Evolutionary conservation across 2,329 filamentous ascomycete genomes (phyloP).

Genomic region (Aspergillaceae sp.): DNA sequence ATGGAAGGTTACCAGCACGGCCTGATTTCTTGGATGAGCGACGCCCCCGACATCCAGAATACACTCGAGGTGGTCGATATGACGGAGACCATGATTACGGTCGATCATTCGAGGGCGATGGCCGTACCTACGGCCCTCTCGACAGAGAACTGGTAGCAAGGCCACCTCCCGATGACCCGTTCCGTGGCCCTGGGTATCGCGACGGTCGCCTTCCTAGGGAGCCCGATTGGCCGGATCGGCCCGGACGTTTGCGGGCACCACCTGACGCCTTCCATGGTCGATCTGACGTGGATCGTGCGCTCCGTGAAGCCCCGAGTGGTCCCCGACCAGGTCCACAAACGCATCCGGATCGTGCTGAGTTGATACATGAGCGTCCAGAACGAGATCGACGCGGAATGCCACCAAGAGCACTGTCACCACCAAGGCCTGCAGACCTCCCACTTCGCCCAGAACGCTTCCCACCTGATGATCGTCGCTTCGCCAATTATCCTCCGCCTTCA

Average conservation of each 20-base stretch:
- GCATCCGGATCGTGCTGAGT: constrained; percentile 26
- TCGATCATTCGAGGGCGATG: constrained; percentile 28
- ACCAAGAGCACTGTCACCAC: constrained; percentile 18
- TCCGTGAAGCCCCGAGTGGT: constrained; percentile 17
- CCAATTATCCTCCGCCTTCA: constrained; percentile 16
- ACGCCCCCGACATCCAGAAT: constrained; percentile 26
- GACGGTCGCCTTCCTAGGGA: constrained; percentile 28
- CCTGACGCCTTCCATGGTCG: constrained; percentile 22
- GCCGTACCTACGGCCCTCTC: constrained; percentile 28
- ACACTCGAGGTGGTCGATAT: constrained; percentile 15
- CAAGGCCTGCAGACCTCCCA: constrained; percentile 19
- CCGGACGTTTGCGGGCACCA: constrained; percentile 24
- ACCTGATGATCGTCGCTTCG: constrained; percentile 27
- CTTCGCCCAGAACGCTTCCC: constrained; percentile 30
- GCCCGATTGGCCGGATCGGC: constrained; percentile 30
- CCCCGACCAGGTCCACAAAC: constrained; percentile 19
- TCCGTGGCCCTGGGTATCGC: constrained; percentile 27
- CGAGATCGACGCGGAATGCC: constrained; percentile 26
- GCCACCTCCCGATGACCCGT: constrained; percentile 30
- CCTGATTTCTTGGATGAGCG: constrained; percentile 32
- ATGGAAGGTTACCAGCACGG: constrained; percentile 30
- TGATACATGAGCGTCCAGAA: constrained; percentile 25
- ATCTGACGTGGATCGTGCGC: constrained; percentile 4
- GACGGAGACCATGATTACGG: constrained; percentile 31
- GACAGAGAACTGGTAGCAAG: constrained; percentile 30